Base-by-base conservation (phyloP, 1,139 yeast species). In the Yamadazyma songkhlaensis region DNA sequence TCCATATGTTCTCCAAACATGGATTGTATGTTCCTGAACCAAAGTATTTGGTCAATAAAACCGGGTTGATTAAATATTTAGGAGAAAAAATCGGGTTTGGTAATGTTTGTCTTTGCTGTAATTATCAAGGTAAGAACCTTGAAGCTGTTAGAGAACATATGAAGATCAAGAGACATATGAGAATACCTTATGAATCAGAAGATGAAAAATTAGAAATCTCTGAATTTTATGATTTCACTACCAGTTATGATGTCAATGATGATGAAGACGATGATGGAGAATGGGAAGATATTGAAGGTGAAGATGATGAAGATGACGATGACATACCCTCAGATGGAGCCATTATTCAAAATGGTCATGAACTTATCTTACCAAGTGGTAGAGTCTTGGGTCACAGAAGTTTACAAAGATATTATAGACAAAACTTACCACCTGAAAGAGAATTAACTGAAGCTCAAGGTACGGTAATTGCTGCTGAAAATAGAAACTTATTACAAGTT, bases 91-190 rank as follows among this genome's bases (percentile, higher is more conserved):
- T 92, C 43, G 88, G 95, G 9, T 73, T 84, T 34, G 97, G 97
- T 31, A 83, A 85, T 51, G 79, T 85, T 50, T 92, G 99, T 60
- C 63, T 92, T 36, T 77, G 81, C 36, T 92, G 99, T 60, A 70
- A 71, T 35, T 94, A 83, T 58, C 89, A 87, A 59, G 97, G 97
- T 6, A 76, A 77, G 48, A 79, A 81, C 39, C 58, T 90, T 26
- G 95, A 87, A 54, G 87, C 96, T 41, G 92, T 87, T 6, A 80
- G 97, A 48, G 95, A 89, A 31, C 99, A 92, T 59, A 84, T 90
- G 88, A 55, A 72, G 6, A 74, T 84, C 14, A 92, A 92, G 60
- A 79, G 89, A 45, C 99, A 92, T 58, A 84, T 90, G 67, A 77
- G 79, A 57, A 75, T 92, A 40, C 97, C 98, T 0, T 94, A 87